Evolutionary conservation across 2,329 filamentous ascomycete species (phyloP).

Genomic region (Parafenestella ontariensis): DNA sequence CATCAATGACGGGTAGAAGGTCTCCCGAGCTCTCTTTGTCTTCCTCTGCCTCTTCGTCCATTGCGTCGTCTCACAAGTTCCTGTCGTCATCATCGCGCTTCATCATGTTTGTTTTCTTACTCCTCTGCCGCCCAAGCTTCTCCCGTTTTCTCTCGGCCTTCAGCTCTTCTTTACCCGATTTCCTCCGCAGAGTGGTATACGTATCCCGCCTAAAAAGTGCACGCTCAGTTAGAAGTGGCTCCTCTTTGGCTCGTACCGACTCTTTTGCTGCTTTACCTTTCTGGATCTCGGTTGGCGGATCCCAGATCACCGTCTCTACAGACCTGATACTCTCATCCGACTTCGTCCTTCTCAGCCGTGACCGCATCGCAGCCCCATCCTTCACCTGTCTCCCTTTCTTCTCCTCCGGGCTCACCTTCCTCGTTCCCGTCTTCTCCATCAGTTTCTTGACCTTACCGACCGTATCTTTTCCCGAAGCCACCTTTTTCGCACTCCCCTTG

Average conservation of each 20-base stretch:
- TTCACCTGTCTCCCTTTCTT: not conserved
- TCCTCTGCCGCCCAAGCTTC: not conserved
- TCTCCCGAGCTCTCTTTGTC: too few species aligned
- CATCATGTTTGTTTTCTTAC: too few species aligned
- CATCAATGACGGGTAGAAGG: too few species aligned
- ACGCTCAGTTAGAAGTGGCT: not conserved
- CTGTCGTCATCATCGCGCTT: too few species aligned
- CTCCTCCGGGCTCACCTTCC: slow-evolving; percentile 3
- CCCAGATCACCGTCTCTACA: slow-evolving; percentile 14
- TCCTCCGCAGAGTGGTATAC: not conserved
- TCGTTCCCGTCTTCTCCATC: slow-evolving; percentile 1
- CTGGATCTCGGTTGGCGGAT: not conserved
- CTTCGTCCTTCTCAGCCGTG: slow-evolving; percentile 2
- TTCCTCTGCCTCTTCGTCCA: not conserved
- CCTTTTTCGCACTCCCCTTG: not conserved
- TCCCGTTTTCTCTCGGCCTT: not conserved
- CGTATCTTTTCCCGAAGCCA: not conserved
- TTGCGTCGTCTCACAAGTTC: not conserved
- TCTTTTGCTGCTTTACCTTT: not conserved
- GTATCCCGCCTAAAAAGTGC: not conserved
- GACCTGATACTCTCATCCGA: slow-evolving; percentile 17
- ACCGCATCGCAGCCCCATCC: not conserved
- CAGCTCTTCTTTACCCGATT: not conserved
- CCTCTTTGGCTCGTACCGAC: too few species aligned
- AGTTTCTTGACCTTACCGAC: not conserved